These are phyloP conservation scores for Actinidia chinensis DNA, from an alignment of 179 eudicot genomes.

Conservation along the genomic window DNA sequence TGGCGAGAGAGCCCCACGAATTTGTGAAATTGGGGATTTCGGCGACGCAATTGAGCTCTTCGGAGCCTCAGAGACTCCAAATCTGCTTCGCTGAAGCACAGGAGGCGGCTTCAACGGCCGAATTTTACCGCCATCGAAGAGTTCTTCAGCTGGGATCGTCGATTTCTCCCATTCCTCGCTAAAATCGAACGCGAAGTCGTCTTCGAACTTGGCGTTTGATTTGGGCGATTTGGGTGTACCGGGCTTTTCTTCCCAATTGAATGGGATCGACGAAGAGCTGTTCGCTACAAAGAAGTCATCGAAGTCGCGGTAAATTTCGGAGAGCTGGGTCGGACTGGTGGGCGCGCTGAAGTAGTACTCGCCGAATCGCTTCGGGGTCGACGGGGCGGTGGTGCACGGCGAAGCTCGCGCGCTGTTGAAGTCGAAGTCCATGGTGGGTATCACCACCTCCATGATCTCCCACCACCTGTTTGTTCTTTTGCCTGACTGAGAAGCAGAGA, in stretches of 20 bases:
- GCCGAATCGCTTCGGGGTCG: constrained; percentile 22
- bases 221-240: constrained; percentile 17
- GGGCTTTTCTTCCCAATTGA: constrained; percentile 27
- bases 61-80: neutral
- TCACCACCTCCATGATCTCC: constrained; percentile 26
- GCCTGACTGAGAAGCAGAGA: neutral
- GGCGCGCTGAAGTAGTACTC: constrained; percentile 15
- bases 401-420: constrained; percentile 16
- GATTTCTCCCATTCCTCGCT: neutral
- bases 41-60: constrained; percentile 1
- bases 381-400: neutral
- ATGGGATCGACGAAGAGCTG: neutral
- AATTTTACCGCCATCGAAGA: constrained; percentile 31
- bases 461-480: neutral
- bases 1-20: constrained; percentile 28
- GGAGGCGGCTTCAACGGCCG: constrained; percentile 16
- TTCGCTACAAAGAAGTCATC: neutral
- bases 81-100: neutral
- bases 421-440: constrained; percentile 19
- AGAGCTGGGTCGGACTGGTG: constrained; percentile 3
- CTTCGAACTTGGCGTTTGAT: neutral
- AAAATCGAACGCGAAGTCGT: constrained; percentile 28
- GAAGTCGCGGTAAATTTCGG: constrained; percentile 10
- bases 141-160: constrained; percentile 26
- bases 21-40: constrained; percentile 1